These are phyloP conservation scores for Euphrasia arctica DNA, from an alignment of 305 asterid genomes.

Conservation along the genomic window DNA sequence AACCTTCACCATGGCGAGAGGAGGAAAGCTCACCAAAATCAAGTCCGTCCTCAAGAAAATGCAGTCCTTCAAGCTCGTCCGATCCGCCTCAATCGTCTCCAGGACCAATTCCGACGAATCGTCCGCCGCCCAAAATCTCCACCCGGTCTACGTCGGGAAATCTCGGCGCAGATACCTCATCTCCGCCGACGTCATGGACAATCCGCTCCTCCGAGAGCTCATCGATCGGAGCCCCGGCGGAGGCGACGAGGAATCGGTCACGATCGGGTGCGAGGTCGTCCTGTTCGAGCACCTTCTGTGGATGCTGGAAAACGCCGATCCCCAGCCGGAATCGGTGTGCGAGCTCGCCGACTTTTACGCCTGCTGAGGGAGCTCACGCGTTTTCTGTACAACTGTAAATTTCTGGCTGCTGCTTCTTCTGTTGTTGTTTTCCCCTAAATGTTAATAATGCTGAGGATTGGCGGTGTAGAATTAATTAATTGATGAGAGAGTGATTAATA, in stretches of 20 bases:
- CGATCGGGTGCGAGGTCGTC: slow-evolving; percentile 83
- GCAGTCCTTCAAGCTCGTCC: slow-evolving; percentile 87
- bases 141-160: slow-evolving; percentile 77
- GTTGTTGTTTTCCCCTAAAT: not conserved
- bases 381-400: slow-evolving; percentile 29
- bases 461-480: slow-evolving; percentile 28
- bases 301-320: slow-evolving; percentile 97
- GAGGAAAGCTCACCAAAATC: slow-evolving; percentile 77
- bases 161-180: slow-evolving; percentile 74
- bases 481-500: slow-evolving; percentile 7
- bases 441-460: slow-evolving; percentile 25
- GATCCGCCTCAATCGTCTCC: slow-evolving; percentile 49
- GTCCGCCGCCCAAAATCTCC: slow-evolving; percentile 30
- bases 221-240: slow-evolving; percentile 48
- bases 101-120: slow-evolving; percentile 34
- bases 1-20: slow-evolving; percentile 51
- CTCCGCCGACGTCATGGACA: slow-evolving; percentile 59
- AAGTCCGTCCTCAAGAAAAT: slow-evolving; percentile 78
- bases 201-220: slow-evolving; percentile 86
- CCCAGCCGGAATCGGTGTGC: slow-evolving; percentile 71
- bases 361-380: slow-evolving; percentile 40
- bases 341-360: slow-evolving; percentile 91
- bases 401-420: not conserved
- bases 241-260: slow-evolving; percentile 32
- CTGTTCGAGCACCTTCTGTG: slow-evolving; percentile 89